These are phyloP conservation scores for Populus hybrid DNA, from an alignment of 441 rosid species.

Conservation along the genomic window DNA sequence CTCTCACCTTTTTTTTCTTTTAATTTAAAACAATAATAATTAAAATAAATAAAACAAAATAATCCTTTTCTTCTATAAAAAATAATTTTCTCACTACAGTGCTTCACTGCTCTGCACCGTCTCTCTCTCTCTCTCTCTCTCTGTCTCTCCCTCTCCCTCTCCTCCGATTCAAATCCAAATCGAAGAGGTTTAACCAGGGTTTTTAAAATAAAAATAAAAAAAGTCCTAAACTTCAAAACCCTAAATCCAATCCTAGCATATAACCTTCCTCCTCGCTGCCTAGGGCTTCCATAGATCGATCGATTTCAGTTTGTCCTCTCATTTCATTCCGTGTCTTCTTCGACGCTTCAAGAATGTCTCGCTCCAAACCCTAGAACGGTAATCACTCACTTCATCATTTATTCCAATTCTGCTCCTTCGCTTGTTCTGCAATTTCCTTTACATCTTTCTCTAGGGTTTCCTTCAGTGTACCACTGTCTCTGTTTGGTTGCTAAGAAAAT, in stretches of 20 bases:
- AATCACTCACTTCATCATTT: neutral
- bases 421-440: neutral
- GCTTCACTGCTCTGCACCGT: too few species aligned
- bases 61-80: neutral
- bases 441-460: neutral
- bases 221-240: neutral
- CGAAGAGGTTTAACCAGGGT: neutral
- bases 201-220: too few species aligned
- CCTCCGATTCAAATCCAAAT: neutral
- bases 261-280: neutral
- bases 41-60: neutral
- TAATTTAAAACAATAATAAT: too few species aligned
- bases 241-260: neutral
- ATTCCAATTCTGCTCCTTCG: neutral
- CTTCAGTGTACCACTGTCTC: neutral
- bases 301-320: neutral
- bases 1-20: too few species aligned
- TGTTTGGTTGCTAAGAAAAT: neutral
- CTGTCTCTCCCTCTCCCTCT: neutral
- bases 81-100: neutral
- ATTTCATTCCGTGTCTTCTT: neutral
- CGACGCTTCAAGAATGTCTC: neutral
- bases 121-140: neutral
- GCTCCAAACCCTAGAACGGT: conserved; percentile 7
- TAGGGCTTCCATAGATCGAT: neutral